These are phyloP conservation scores for Fomitopsis schrenkii DNA, from an alignment of 1,284 basidiomycete species.

Conservation along the genomic window DNA sequence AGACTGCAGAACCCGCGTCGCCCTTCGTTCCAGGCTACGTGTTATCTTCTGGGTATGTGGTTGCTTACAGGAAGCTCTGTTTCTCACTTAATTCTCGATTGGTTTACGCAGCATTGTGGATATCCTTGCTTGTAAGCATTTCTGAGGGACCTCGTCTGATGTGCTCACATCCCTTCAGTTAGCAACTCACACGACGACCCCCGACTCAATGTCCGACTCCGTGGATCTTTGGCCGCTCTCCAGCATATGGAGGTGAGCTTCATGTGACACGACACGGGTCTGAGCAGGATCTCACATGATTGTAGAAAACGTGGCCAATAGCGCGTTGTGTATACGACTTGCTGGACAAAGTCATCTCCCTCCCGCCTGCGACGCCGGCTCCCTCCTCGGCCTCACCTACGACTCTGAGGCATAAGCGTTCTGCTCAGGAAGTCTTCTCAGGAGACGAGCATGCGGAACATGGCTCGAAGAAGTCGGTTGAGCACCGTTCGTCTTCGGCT, in stretches of 20 bases:
- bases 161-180: not conserved
- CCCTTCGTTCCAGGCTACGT: slow-evolving; percentile 7
- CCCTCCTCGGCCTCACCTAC: not conserved
- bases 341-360: not conserved
- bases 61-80: not conserved
- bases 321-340: slow-evolving; percentile 1
- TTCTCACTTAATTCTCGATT: not conserved
- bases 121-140: slow-evolving; percentile 4
- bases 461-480: slow-evolving; percentile 1
- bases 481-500: not conserved
- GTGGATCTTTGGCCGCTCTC: not conserved
- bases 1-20: not conserved
- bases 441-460: slow-evolving; percentile 3
- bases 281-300: not conserved
- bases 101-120: not conserved
- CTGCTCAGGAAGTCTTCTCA: slow-evolving; percentile 7
- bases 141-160: not conserved
- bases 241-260: slow-evolving; percentile 6
- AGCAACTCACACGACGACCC: not conserved
- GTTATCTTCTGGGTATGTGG: slow-evolving; percentile 4
- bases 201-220: not conserved
- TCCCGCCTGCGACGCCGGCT: not conserved
- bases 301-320: slow-evolving; percentile 6
- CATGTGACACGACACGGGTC: not conserved
- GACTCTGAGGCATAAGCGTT: slow-evolving; percentile 4